phyloP scores from a whole-genome alignment of 75 land plant genomes.

The Gnetum montanum region DNA sequence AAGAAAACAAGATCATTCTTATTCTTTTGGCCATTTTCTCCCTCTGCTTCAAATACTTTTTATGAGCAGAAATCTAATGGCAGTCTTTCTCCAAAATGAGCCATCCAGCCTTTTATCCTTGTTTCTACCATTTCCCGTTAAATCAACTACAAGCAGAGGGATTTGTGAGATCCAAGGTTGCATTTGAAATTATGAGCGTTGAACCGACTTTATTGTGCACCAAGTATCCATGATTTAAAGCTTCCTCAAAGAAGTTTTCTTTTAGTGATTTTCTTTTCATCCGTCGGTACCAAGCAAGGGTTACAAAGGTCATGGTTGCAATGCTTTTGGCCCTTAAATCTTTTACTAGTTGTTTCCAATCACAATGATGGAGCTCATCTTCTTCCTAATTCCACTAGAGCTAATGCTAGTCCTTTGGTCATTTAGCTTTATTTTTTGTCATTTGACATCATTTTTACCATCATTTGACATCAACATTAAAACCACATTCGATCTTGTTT shows the following conservation, averaged over 20 bases:
- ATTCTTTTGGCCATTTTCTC: constrained; percentile 6
- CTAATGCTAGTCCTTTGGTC: constrained; percentile 76
- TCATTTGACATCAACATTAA: too few species aligned
- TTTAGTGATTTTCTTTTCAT: constrained; percentile 42
- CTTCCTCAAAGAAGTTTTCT: constrained; percentile 64
- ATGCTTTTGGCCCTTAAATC: constrained; percentile 49
- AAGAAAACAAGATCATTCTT: constrained; percentile 67
- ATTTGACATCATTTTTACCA: too few species aligned
- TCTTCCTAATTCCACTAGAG: constrained; percentile 99
- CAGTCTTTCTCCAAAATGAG: constrained; percentile 92
- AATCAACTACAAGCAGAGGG: constrained; percentile 62
- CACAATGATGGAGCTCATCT: constrained; percentile 47
- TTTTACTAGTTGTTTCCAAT: constrained; percentile 53
- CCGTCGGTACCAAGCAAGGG: constrained; percentile 69
- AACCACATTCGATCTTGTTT: too few species aligned
- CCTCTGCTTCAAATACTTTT: constrained; percentile 87
- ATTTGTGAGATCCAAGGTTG: constrained; percentile 80
- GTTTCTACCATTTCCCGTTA: constrained; percentile 66
- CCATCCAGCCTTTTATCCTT: constrained; percentile 79
- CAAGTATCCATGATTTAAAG: constrained; percentile 40
- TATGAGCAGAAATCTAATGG: constrained; percentile 72
- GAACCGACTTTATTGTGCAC: constrained; percentile 45
- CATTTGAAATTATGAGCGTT: constrained; percentile 80
- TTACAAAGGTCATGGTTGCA: constrained; percentile 75
- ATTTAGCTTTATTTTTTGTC: constrained; percentile 95